phyloP scores from a whole-genome alignment of 2,329 filamentous ascomycete genomes.

The Coniochaeta hoffmannii region DNA sequence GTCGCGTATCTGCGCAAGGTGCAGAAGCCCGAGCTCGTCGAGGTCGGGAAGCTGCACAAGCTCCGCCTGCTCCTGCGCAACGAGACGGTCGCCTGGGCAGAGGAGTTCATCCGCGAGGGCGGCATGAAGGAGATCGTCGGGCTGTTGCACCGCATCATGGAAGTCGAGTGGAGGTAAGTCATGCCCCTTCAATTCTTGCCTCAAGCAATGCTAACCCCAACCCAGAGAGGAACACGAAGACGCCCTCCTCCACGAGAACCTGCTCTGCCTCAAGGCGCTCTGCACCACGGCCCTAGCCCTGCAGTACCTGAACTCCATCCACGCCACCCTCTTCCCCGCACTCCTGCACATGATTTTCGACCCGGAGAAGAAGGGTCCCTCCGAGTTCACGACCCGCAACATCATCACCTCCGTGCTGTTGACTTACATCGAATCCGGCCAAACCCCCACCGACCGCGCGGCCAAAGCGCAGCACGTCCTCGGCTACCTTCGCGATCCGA shows the following conservation, averaged over 20 bases:
- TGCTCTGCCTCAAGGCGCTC: constrained; percentile 88
- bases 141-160: constrained; percentile 84
- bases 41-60: constrained; percentile 94
- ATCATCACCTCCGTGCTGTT: constrained; percentile 87
- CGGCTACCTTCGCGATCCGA: constrained; percentile 70
- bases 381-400: constrained; percentile 88
- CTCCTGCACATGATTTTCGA: constrained; percentile 87
- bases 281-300: constrained; percentile 86
- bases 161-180: constrained; percentile 85
- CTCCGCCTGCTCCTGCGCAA: constrained; percentile 82
- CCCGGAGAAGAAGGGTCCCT: constrained; percentile 95
- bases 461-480: constrained; percentile 67
- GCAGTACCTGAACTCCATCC: constrained; percentile 72
- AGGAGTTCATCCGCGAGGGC: constrained; percentile 79
- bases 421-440: constrained; percentile 65
- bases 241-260: constrained; percentile 79
- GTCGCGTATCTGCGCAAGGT: constrained; percentile 78
- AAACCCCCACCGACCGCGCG: constrained; percentile 51
- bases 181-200: neutral
- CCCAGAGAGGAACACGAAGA: constrained; percentile 90
- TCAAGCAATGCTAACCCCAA: neutral
- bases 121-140: constrained; percentile 90
- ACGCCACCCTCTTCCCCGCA: constrained; percentile 75
- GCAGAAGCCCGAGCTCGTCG: constrained; percentile 72
- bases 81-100: constrained; percentile 93